Base-by-base conservation (phyloP, 1,139 yeast species). In the Taphrina sp. region DNA sequence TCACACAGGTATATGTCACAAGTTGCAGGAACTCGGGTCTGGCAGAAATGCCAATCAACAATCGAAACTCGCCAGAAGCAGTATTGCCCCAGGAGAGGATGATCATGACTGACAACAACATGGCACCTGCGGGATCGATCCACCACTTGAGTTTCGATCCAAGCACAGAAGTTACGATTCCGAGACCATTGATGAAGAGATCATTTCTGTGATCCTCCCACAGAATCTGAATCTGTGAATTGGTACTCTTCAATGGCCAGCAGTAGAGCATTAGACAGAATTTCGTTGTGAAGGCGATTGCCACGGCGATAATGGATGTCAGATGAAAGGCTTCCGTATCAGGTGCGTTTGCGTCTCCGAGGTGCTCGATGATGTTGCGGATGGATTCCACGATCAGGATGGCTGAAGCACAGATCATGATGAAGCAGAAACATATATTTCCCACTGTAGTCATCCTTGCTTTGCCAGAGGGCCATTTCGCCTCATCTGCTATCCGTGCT, bases 141-240 rank as follows among this genome's bases (percentile, higher is more conserved):
- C 62, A 60, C 62, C 62, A 60, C 23, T 31, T 38, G 31, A 60
- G 53, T 24, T 58, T 59, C 22, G 54, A 23, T 14, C 62, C 62
- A 17, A 56, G 55, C 10, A 60, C 58, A 2, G 61, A 59, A n/a
- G 62, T 59, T 31, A 59, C 37, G 38, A 60, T 42, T 42, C 62
- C 62, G 22, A 60, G 59, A 5, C 61, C 62, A 24, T 60, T 60
- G 61, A 60, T 56, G 56, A 60, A 56, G 38, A 60, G 38, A 43
- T 60, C 62, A 35, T 60, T 60, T 22, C 62, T 59, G 43, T 60
- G 62, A 41, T 60, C 62, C 38, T 60, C 58, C 61, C 61, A 59
- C 34, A 60, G 56, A 29, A 60, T 60, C 14, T 43, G 44, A 17
- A 59, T 47, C 46, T 60, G 62, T 14, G 58, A 41, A 42, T 59